phyloP scores from a whole-genome alignment of 2,329 filamentous ascomycete genomes.

The Exophiala sideris region DNA sequence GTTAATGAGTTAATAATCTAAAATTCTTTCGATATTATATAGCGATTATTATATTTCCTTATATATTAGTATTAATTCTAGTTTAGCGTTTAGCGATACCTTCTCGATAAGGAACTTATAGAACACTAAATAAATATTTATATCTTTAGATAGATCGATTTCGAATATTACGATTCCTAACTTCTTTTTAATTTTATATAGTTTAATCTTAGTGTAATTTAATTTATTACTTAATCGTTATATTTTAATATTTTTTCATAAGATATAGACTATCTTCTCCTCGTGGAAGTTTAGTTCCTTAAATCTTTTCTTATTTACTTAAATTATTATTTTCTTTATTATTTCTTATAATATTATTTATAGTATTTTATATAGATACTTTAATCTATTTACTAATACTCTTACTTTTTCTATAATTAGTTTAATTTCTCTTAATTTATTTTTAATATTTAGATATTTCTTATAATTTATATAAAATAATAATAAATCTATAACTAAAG shows the following conservation, averaged over 20 bases:
- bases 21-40: too few relatives aligned
- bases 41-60: not conserved
- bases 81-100: not conserved
- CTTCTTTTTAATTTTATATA: constrained; percentile 14
- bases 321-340: constrained; percentile 7
- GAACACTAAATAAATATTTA: constrained; percentile 14
- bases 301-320: constrained; percentile 9
- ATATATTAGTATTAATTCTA: not conserved
- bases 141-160: constrained; percentile 9
- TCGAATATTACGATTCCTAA: constrained; percentile 8
- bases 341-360: too few relatives aligned
- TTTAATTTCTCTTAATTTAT: constrained; percentile 1
- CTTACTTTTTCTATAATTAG: not conserved
- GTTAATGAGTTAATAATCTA: too few relatives aligned
- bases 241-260: constrained; percentile 18
- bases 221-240: constrained; percentile 13
- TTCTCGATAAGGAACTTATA: constrained; percentile 13
- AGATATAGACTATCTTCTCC: constrained; percentile 8
- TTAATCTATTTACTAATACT: not conserved
- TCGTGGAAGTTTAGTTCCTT: constrained; percentile 5
- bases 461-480: constrained; percentile 17
- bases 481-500: constrained; percentile 3
- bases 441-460: constrained; percentile 4
- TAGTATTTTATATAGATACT: constrained; percentile 5
- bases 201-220: constrained; percentile 11